Evolutionary conservation across 2,329 filamentous ascomycete species (phyloP).

Genomic region (Hypoxylon sp.): DNA sequence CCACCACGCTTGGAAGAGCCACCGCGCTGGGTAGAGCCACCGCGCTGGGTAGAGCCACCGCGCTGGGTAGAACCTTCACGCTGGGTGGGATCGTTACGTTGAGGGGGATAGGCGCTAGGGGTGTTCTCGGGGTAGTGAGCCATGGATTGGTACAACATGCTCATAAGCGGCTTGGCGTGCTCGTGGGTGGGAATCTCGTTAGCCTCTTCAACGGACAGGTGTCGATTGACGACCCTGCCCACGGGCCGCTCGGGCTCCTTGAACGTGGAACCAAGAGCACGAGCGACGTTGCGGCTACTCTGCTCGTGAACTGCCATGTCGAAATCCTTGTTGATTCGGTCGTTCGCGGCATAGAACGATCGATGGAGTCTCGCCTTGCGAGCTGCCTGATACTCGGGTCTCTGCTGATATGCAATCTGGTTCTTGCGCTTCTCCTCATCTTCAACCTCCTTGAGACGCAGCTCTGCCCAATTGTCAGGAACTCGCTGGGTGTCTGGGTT

Average conservation of each 20-base stretch:
- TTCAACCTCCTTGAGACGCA: slow-evolving; percentile 15
- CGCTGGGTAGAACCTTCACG: slow-evolving; percentile 3
- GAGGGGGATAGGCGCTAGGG: slow-evolving; percentile 4
- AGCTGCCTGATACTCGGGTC: slow-evolving; percentile 44
- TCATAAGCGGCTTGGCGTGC: slow-evolving; percentile 61
- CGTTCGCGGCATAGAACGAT: slow-evolving; percentile 60
- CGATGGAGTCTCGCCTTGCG: slow-evolving; percentile 54
- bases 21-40: slow-evolving; percentile 7
- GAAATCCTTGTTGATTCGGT: slow-evolving; percentile 56
- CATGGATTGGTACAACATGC: slow-evolving; percentile 57
- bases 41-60: slow-evolving; percentile 18
- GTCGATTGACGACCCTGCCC: slow-evolving; percentile 46
- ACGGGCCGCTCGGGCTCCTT: slow-evolving; percentile 53
- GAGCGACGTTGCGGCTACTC: slow-evolving; percentile 50
- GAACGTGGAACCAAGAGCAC: slow-evolving; percentile 58
- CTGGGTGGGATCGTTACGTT: slow-evolving; percentile 8
- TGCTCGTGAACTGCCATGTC: slow-evolving; percentile 54
- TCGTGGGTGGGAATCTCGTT: slow-evolving; percentile 58
- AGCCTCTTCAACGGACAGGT: slow-evolving; percentile 58
- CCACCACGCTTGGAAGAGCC: slow-evolving; percentile 14
- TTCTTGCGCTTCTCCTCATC: slow-evolving; percentile 34
- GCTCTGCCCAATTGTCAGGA: slow-evolving; percentile 47
- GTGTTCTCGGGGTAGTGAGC: slow-evolving; percentile 42
- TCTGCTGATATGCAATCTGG: slow-evolving; percentile 39
- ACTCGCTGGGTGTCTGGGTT: slow-evolving; percentile 37